These are phyloP conservation scores for Beta lomatogona DNA, from an alignment of 179 eudicot genomes.

Conservation along the genomic window DNA sequence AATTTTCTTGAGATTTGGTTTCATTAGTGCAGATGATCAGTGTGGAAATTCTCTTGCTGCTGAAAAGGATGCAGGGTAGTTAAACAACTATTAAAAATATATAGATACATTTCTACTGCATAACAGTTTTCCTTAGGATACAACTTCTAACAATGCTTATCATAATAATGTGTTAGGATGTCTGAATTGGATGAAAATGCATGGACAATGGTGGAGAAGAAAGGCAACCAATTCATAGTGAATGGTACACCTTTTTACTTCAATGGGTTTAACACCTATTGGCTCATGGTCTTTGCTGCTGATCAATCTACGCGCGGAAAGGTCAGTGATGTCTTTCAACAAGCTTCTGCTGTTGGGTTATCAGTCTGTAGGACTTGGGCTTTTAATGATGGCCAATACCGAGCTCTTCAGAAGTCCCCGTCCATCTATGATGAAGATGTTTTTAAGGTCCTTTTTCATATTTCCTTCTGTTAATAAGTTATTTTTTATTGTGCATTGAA, in stretches of 20 bases:
- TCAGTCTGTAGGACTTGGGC: slow-evolving; percentile 95
- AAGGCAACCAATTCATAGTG: slow-evolving; percentile 64
- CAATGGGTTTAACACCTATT: slow-evolving; percentile 88
- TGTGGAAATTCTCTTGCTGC: not conserved
- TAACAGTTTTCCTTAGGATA: not conserved
- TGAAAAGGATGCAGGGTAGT: slow-evolving; percentile 24
- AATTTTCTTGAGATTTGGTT: not conserved
- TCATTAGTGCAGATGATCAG: not conserved
- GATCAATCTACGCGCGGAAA: slow-evolving; percentile 72
- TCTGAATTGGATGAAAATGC: slow-evolving; percentile 38
- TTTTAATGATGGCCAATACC: slow-evolving; percentile 84
- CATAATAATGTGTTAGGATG: slow-evolving; percentile 29
- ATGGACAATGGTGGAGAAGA: slow-evolving; percentile 75
- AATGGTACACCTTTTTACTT: slow-evolving; percentile 70
- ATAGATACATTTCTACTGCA: not conserved
- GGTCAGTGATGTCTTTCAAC: slow-evolving; percentile 65
- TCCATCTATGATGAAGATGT: slow-evolving; percentile 86
- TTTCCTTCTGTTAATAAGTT: not conserved
- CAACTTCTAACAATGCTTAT: slow-evolving; percentile 11
- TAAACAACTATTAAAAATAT: not conserved
- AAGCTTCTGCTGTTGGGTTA: slow-evolving; percentile 73
- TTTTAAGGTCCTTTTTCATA: slow-evolving; percentile 56
- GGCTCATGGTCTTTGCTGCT: slow-evolving; percentile 83
- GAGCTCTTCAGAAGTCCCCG: slow-evolving; percentile 86
- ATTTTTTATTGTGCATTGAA: not conserved